These are phyloP conservation scores for Pugionium cornutum DNA, from an alignment of 345 rosid genomes.

Conservation along the genomic window DNA sequence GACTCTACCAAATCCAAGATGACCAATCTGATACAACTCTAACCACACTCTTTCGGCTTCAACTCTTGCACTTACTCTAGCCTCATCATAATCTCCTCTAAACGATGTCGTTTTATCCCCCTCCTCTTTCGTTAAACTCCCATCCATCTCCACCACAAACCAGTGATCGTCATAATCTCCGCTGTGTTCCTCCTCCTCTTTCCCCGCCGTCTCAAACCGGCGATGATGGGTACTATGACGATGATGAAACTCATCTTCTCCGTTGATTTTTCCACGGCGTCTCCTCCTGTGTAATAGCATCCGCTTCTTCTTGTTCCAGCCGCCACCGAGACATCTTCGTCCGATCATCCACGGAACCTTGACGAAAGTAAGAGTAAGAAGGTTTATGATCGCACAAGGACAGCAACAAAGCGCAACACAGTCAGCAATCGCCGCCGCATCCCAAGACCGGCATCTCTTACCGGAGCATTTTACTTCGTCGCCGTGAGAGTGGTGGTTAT, in stretches of 20 bases:
- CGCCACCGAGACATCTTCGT: slow-evolving; percentile 51
- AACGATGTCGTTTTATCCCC: slow-evolving; percentile 30
- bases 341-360: slow-evolving; percentile 73
- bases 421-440: slow-evolving; percentile 71
- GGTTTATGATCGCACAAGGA: slow-evolving; percentile 72
- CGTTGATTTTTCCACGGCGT: not conserved
- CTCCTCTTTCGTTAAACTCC: slow-evolving; percentile 41
- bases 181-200: slow-evolving; percentile 2
- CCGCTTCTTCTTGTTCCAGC: slow-evolving; percentile 31
- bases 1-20: slow-evolving; percentile 89
- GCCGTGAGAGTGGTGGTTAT: slow-evolving; percentile 37
- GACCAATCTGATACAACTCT: slow-evolving; percentile 75
- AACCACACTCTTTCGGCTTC: slow-evolving; percentile 74
- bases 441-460: slow-evolving; percentile 66
- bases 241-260: slow-evolving; percentile 29
- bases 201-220: slow-evolving; percentile 35
- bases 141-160: slow-evolving; percentile 45
- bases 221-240: slow-evolving; percentile 2
- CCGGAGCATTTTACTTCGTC: slow-evolving; percentile 55
- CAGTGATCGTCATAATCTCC: slow-evolving; percentile 34
- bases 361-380: slow-evolving; percentile 65
- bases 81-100: slow-evolving; percentile 36
- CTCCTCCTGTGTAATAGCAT: slow-evolving; percentile 6
- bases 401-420: slow-evolving; percentile 91
- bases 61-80: slow-evolving; percentile 46